phyloP scores from a whole-genome alignment of 2,329 filamentous ascomycete genomes.

The Exutisphaerella laricina region DNA sequence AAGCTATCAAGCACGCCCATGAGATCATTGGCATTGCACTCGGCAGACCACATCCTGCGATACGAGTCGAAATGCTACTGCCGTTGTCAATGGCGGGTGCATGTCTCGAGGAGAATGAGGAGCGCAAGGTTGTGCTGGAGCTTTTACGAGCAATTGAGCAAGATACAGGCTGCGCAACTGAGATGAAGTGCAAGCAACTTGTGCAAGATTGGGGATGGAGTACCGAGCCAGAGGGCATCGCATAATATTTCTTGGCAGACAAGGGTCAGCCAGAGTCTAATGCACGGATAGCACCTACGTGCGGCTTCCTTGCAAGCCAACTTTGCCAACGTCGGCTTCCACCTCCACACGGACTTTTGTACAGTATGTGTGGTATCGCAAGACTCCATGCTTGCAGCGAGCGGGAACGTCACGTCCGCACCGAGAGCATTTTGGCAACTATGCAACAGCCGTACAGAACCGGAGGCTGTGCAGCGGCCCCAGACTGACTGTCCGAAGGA shows the following conservation, averaged over 20 bases:
- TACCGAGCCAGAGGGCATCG: slow-evolving; percentile 17
- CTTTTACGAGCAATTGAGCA: slow-evolving; percentile 56
- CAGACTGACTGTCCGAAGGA: too few relatives aligned
- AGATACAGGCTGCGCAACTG: slow-evolving; percentile 59
- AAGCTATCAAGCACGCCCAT: slow-evolving; percentile 52
- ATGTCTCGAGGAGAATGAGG: slow-evolving; percentile 51
- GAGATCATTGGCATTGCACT: slow-evolving; percentile 58
- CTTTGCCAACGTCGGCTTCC: too few relatives aligned
- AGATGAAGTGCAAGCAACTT: slow-evolving; percentile 52
- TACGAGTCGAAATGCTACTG: slow-evolving; percentile 54
- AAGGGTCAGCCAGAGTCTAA: too few relatives aligned
- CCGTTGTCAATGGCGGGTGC: slow-evolving; percentile 57
- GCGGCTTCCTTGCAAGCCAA: too few relatives aligned
- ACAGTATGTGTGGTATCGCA: too few relatives aligned
- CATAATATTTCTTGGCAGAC: too few relatives aligned
- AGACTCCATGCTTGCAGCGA: too few relatives aligned
- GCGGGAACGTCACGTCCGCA: too few relatives aligned
- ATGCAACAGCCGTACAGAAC: neutral
- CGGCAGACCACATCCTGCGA: slow-evolving; percentile 50
- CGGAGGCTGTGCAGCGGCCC: neutral
- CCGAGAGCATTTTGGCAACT: too few relatives aligned
- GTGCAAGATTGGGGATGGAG: slow-evolving; percentile 41
- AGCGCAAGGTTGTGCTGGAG: slow-evolving; percentile 52
- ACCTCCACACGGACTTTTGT: too few relatives aligned
- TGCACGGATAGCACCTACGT: too few relatives aligned